Percentiles rank a stretch among this genome's conserved stretches.
phyloP scores from a whole-genome alignment of 106 monocot species.

The Acorus gramineus region DNA sequence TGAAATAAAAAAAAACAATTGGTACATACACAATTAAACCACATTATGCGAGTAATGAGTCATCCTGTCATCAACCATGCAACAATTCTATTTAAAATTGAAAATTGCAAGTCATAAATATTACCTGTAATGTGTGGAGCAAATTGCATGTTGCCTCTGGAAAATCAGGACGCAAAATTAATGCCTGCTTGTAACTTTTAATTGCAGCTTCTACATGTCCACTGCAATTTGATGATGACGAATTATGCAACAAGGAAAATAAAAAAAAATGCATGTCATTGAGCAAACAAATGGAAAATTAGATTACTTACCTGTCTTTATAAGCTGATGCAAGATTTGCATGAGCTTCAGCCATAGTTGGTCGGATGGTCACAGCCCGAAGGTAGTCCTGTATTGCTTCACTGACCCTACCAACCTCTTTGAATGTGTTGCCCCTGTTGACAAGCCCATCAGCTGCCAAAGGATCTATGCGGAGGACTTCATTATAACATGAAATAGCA shows the following conservation, averaged over 20 bases:
- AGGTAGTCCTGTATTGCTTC: slow-evolving; percentile 97
- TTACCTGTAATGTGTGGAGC: slow-evolving; percentile 86
- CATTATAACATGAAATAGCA: slow-evolving; percentile 89
- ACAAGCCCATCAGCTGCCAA: slow-evolving; percentile 92
- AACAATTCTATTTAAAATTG: too few relatives aligned
- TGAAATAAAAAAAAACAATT: too few relatives aligned
- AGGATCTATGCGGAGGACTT: slow-evolving; percentile 94
- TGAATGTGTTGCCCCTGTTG: slow-evolving; percentile 93
- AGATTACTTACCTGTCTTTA: slow-evolving; percentile 58
- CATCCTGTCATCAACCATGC: too few relatives aligned
- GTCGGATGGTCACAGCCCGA: slow-evolving; percentile 66
- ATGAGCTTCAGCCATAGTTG: slow-evolving; percentile 97
- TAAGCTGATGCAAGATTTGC: slow-evolving; percentile 97
- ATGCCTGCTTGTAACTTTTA: slow-evolving; percentile 77
- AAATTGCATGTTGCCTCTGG: slow-evolving; percentile 97
- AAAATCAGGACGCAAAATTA: slow-evolving; percentile 75
- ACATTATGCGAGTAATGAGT: too few relatives aligned
- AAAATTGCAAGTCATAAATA: too few relatives aligned
- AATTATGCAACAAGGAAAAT: neutral
- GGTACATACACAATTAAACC: too few relatives aligned
- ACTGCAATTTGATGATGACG: slow-evolving; percentile 22
- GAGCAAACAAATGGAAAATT: neutral
- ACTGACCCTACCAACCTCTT: slow-evolving; percentile 86
- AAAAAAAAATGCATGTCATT: slow-evolving; percentile 1
- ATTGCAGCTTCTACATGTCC: slow-evolving; percentile 86